Percentiles rank a stretch among this genome's conserved stretches.
phyloP scores from a whole-genome alignment of 371 early-diverging fungal species.

The Mucor saturninus region DNA sequence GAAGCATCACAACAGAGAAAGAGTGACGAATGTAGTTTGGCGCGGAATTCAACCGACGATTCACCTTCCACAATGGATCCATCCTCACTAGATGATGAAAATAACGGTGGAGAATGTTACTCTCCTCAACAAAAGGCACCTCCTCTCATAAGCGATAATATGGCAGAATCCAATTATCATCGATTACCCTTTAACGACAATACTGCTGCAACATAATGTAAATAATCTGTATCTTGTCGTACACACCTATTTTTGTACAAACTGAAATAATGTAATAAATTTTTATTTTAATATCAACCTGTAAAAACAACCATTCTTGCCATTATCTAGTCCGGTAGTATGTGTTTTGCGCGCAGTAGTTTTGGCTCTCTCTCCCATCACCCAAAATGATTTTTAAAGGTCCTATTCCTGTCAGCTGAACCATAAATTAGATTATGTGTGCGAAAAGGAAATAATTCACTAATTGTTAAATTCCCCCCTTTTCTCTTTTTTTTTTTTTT shows the following conservation, averaged over 20 bases:
- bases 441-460: too few species aligned
- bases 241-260: too few species aligned
- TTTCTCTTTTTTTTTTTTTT: not conserved
- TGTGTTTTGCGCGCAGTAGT: too few species aligned
- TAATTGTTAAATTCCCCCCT: not conserved
- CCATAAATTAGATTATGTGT: too few species aligned
- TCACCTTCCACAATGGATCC: not conserved
- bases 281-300: too few species aligned
- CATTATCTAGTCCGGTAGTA: too few species aligned
- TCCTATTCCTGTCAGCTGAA: too few species aligned
- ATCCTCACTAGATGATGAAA: not conserved
- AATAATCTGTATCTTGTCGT: too few species aligned
- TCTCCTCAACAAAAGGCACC: slow-evolving; percentile 25
- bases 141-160: slow-evolving; percentile 14
- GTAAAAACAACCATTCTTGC: too few species aligned
- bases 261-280: too few species aligned
- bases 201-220: not conserved
- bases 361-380: too few species aligned
- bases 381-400: too few species aligned
- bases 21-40: slow-evolving; percentile 9
- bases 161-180: slow-evolving; percentile 17
- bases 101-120: slow-evolving; percentile 15
- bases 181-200: slow-evolving; percentile 15
- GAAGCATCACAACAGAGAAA: not conserved
- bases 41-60: not conserved